These are phyloP conservation scores for Ensete glaucum DNA, from an alignment of 176 grass and related monocot species.

Conservation along the genomic window DNA sequence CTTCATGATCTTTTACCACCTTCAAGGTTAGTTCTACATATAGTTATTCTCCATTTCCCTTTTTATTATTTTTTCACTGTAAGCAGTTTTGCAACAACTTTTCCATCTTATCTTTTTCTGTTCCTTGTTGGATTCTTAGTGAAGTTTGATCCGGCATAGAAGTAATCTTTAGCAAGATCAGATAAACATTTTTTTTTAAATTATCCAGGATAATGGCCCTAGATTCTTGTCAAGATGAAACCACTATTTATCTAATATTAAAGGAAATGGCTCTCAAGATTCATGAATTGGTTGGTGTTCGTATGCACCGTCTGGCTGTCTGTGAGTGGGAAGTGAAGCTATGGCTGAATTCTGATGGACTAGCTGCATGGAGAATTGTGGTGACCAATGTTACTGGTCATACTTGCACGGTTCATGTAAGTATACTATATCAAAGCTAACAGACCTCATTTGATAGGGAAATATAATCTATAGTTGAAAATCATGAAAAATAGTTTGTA, in stretches of 20 bases:
- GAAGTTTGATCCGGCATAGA: too few species aligned
- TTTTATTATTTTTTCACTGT: background rate
- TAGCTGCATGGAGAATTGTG: constrained; percentile 85
- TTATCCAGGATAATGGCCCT: constrained; percentile 49
- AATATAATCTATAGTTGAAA: too few species aligned
- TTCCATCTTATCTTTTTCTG: too few species aligned
- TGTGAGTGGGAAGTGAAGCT: constrained; percentile 98
- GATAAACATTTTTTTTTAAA: constrained; percentile 22
- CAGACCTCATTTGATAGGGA: too few species aligned
- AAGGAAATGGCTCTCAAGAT: constrained; percentile 84
- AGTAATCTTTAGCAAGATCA: too few species aligned
- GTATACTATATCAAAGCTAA: constrained; percentile 13
- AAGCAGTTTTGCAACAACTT: background rate
- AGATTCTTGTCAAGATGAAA: constrained; percentile 51
- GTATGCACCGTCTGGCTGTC: constrained; percentile 95
- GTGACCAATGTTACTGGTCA: constrained; percentile 96
- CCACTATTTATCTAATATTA: constrained; percentile 48
- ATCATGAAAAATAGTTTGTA: background rate
- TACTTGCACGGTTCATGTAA: constrained; percentile 95
- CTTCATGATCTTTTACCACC: constrained; percentile 67
- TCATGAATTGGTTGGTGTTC: constrained; percentile 83
- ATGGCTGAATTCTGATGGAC: constrained; percentile 63
- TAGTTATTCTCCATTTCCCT: constrained; percentile 7
- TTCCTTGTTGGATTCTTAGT: too few species aligned
- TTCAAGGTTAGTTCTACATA: constrained; percentile 58